Conservation (phyloP, 192 early-diverging fungal species). For the Coemansia sp. region DNA sequence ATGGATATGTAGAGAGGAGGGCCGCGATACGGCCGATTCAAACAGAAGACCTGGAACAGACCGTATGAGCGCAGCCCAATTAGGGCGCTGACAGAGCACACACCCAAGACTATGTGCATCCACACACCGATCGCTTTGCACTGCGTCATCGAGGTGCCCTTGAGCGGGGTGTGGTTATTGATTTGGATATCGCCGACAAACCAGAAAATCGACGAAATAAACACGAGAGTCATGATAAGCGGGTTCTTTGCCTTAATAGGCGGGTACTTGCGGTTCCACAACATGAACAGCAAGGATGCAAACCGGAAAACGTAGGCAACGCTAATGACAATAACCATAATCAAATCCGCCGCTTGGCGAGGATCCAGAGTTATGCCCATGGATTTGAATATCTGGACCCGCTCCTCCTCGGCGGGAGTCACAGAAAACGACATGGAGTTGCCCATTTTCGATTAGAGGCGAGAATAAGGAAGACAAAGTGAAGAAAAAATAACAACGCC, state of each 20-base stretch:
- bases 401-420: conserved; percentile 14
- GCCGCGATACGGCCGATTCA: not conserved
- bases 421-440: conserved; percentile 27
- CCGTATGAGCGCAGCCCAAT: conserved; percentile 14
- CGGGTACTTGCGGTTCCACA: conserved; percentile 50
- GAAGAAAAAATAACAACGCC: conserved; percentile 10
- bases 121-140: conserved; percentile 48
- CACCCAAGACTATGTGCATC: conserved; percentile 37
- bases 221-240: conserved; percentile 34
- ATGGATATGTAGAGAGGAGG: conserved; percentile 1
- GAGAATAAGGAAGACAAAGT: conserved; percentile 18
- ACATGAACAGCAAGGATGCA: conserved; percentile 14
- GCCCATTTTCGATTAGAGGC: conserved; percentile 16
- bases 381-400: not conserved
- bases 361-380: conserved; percentile 15
- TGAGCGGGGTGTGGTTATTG: conserved; percentile 42
- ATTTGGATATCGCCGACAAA: conserved; percentile 52
- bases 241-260: conserved; percentile 55
- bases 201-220: conserved; percentile 37
- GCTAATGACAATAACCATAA: conserved; percentile 7
- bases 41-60: not conserved
- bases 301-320: conserved; percentile 27
- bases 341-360: conserved; percentile 15
- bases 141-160: conserved; percentile 11
- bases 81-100: conserved; percentile 23